Percentiles rank a stretch among this genome's conserved stretches.
These are phyloP conservation scores for Cymbopogon citratus DNA, from an alignment of 176 grass and related monocot genomes.

Conservation along the genomic window DNA sequence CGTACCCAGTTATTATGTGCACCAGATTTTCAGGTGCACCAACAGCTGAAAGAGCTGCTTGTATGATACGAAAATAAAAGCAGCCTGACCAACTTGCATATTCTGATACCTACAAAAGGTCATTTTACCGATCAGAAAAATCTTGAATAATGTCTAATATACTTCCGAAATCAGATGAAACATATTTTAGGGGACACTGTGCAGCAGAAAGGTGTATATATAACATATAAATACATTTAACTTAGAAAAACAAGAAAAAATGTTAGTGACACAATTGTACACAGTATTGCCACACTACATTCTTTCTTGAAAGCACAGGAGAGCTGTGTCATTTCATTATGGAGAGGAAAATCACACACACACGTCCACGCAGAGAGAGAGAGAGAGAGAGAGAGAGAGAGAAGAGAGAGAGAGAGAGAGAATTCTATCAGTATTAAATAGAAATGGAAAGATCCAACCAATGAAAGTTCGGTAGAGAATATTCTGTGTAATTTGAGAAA, in stretches of 20 bases:
- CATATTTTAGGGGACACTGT: background rate
- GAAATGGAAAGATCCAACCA: background rate
- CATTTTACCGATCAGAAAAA: constrained; percentile 20
- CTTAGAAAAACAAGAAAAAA: background rate
- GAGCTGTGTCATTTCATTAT: background rate
- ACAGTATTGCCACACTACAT: background rate
- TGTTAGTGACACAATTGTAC: background rate
- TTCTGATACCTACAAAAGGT: constrained; percentile 66
- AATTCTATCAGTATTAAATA: background rate
- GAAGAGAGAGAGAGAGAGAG: no score
- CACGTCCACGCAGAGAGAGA: no score
- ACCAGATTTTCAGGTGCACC: constrained; percentile 94
- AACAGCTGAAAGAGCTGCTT: constrained; percentile 91
- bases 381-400: no score
- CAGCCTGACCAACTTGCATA: constrained; percentile 97
- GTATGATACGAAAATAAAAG: constrained; percentile 96
- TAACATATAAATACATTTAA: background rate
- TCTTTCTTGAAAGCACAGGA: background rate
- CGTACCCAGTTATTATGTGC: constrained; percentile 92
- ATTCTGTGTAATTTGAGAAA: background rate
- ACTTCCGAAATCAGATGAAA: constrained; percentile 3
- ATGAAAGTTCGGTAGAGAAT: background rate
- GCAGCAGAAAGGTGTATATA: background rate
- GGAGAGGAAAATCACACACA: background rate
- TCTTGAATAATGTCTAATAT: background rate